A percentile compares a stretch with the other conserved stretches of the same genome.
Evolutionary conservation across 495 filamentous ascomycete species (phyloP).

Genomic region (Schizothecium vesticola): DNA sequence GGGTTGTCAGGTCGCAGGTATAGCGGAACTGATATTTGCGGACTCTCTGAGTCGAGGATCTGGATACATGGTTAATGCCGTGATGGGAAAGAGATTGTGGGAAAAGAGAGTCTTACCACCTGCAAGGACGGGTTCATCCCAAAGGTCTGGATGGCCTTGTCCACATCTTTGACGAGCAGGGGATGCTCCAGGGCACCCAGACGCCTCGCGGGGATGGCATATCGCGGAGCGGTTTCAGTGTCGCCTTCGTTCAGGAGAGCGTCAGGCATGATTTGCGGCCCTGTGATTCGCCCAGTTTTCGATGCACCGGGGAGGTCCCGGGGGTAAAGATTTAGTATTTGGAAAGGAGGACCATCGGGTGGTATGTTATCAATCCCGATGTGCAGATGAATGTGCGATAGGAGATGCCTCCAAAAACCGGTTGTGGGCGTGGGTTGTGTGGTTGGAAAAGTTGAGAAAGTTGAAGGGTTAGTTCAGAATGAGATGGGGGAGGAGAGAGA

Average conservation of each 20-base stretch:
- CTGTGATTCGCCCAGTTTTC: neutral
- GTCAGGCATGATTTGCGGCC: conserved; percentile 9
- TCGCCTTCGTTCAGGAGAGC: conserved; percentile 4
- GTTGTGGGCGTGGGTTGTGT: neutral
- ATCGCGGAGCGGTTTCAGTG: conserved; percentile 32
- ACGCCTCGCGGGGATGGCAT: conserved; percentile 53
- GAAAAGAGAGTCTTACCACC: conserved; percentile 46
- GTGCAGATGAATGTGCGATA: neutral
- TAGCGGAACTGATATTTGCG: conserved; percentile 49
- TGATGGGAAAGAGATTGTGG: neutral
- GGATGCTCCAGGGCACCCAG: conserved; percentile 86
- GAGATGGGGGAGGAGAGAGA: neutral
- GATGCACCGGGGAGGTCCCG: neutral
- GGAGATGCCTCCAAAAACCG: neutral
- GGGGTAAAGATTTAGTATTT: neutral
- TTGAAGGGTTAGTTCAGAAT: neutral
- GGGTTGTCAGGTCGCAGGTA: conserved; percentile 74
- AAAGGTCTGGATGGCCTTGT: conserved; percentile 75
- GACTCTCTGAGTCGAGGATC: conserved; percentile 34
- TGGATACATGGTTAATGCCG: conserved; percentile 13
- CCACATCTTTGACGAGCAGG: conserved; percentile 71
- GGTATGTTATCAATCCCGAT: neutral
- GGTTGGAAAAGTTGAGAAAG: neutral
- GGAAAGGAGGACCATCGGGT: neutral
- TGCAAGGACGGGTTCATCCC: conserved; percentile 60